These are phyloP conservation scores for Fusarium haematococcum DNA, from an alignment of 2,329 filamentous ascomycete genomes.

Conservation along the genomic window DNA sequence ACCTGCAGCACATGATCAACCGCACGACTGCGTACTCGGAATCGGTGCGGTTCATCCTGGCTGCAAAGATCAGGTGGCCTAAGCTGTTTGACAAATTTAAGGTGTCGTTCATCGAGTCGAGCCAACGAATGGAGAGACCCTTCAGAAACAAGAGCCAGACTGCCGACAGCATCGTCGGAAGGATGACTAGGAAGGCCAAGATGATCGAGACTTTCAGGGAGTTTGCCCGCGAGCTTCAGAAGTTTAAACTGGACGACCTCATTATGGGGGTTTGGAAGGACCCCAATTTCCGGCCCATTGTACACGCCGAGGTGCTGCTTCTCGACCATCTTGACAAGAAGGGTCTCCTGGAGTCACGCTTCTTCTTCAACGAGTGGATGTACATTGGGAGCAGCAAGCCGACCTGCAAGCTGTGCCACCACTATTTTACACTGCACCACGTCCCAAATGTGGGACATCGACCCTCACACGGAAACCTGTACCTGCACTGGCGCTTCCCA, in stretches of 20 bases:
- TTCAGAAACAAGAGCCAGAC: conserved; percentile 21
- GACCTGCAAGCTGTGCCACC: conserved; percentile 48
- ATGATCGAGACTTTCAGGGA: not conserved
- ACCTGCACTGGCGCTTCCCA: conserved; percentile 48
- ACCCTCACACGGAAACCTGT: conserved; percentile 48
- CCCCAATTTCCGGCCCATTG: conserved; percentile 36
- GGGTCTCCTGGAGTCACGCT: conserved; percentile 7
- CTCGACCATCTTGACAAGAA: conserved; percentile 37
- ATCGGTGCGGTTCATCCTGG: conserved; percentile 25
- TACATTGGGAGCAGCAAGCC: conserved; percentile 53
- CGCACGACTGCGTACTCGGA: conserved; percentile 33
- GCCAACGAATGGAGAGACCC: not conserved
- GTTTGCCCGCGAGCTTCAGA: conserved; percentile 19
- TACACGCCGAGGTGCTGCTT: conserved; percentile 50
- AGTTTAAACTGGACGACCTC: conserved; percentile 28
- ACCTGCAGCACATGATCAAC: conserved; percentile 36
- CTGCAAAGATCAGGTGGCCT: conserved; percentile 39
- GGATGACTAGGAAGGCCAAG: conserved; percentile 8
- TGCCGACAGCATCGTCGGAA: conserved; percentile 8
- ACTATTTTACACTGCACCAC: conserved; percentile 44
- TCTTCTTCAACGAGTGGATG: conserved; percentile 45
- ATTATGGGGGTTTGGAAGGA: conserved; percentile 21
- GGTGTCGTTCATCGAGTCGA: conserved; percentile 40
- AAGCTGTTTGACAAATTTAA: conserved; percentile 44
- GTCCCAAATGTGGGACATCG: conserved; percentile 38